phyloP scores from a whole-genome alignment of 2,329 filamentous ascomycete species.

The Ilyonectria robusta region DNA sequence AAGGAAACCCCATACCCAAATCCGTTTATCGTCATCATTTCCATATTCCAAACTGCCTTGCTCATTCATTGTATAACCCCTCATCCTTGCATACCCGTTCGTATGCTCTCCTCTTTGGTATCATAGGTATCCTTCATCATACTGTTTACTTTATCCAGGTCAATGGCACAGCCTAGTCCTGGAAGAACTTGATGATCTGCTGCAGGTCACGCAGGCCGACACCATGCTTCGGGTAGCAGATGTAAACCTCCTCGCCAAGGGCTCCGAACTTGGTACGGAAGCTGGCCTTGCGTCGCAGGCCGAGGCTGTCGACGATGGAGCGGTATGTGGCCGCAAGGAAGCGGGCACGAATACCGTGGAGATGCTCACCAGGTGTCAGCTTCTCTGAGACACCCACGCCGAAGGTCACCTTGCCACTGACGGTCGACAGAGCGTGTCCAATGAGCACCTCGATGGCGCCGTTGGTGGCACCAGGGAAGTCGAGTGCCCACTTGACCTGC shows the following conservation, averaged over 20 bases:
- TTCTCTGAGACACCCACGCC: constrained; percentile 84
- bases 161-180: constrained; percentile 67
- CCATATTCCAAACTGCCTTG: background rate
- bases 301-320: constrained; percentile 84
- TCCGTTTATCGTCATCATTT: background rate
- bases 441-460: constrained; percentile 90
- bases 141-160: background rate
- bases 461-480: constrained; percentile 89
- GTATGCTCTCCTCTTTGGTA: background rate
- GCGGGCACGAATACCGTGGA: constrained; percentile 84
- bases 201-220: constrained; percentile 85
- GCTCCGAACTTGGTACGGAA: constrained; percentile 94
- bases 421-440: constrained; percentile 72
- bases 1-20: constrained; percentile 3
- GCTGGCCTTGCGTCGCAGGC: constrained; percentile 86
- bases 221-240: constrained; percentile 90
- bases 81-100: background rate
- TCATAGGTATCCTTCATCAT: background rate
- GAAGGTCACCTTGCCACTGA: constrained; percentile 80
- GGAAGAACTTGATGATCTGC: constrained; percentile 92
- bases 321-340: constrained; percentile 88
- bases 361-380: constrained; percentile 84
- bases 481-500: constrained; percentile 96
- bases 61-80: background rate
- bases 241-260: constrained; percentile 86